Base-by-base conservation (phyloP, 164 flowering plant genomes). In the Litsea cubeba region DNA sequence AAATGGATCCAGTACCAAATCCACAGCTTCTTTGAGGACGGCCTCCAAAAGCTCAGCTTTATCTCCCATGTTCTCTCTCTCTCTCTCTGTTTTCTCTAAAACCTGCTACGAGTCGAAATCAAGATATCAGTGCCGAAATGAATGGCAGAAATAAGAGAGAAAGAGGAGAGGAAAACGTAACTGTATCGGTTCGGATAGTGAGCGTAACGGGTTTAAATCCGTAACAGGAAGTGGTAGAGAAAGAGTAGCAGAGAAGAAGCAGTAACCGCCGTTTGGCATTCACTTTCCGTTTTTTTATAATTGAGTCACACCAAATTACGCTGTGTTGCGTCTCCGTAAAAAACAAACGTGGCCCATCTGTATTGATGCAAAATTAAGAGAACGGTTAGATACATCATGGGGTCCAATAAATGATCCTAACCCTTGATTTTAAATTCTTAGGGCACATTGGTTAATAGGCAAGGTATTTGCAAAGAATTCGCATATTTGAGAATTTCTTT, bases 21-120 rank as follows among this genome's bases (percentile, higher is more conserved):
- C 92, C 49, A 87, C 90, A 68, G 87, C 90, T 76, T 89, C 95
- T 78, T 88, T 87, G 75, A 87, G 51, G 62, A 90, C 89, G 72
- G 95, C 90, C 12, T 87, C 92, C 84, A 90, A 64, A 14, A 74
- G 75, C 28, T 82, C 91, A 35, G 28, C 76, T 25, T 78, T 77
- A 50, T 77, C 85, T 20, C 65, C 89, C 93, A 88, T 89, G 62
- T 76, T 68, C 65, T 54, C 68, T 71, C 65, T 62, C 75, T 63
- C 72, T 40, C n/a, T 14, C 32, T 12, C 26, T 24, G 23, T 25
- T 64, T n/a, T 70, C 62, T 70, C 62, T 50, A 8, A n/a, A 2
- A 10, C 25, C 23, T 6, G 20, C 25, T 63, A 18, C 65, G 12
- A 63, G 12, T 63, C 65, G 20, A 14, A 5, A 54, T 54, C 18